These are phyloP conservation scores for Aurantiochytrium sp. DNA, from an alignment of 108 stramenopile genomes.

Conservation along the genomic window DNA sequence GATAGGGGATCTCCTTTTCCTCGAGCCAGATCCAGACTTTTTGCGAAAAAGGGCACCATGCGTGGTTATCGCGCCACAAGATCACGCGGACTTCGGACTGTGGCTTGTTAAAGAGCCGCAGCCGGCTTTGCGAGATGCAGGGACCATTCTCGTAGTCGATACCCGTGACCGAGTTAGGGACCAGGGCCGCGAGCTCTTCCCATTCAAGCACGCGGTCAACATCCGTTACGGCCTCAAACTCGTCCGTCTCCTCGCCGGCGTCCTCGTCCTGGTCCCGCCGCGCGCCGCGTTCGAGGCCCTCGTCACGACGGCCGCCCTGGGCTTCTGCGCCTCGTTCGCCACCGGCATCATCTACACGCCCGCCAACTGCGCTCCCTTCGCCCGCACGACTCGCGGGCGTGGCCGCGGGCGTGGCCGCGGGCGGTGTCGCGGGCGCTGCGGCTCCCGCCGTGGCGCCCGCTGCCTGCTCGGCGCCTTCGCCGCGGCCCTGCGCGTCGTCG, in stretches of 20 bases:
- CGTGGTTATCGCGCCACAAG: conserved; percentile 33
- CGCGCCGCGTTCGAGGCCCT: too few relatives aligned
- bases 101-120: background rate
- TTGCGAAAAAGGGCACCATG: conserved; percentile 42
- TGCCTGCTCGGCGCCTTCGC: too few relatives aligned
- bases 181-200: background rate
- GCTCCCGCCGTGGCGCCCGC: too few relatives aligned
- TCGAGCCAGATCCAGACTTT: conserved; percentile 30
- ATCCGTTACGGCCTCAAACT: background rate
- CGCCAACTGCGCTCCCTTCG: too few relatives aligned
- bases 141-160: conserved; percentile 7
- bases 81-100: background rate
- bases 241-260: background rate
- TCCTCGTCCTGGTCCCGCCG: background rate
- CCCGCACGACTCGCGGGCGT: too few relatives aligned
- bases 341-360: too few relatives aligned
- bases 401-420: too few relatives aligned
- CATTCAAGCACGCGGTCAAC: background rate
- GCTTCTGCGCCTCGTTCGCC: too few relatives aligned
- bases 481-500: too few relatives aligned
- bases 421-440: too few relatives aligned
- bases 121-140: background rate
- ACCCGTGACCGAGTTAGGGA: background rate
- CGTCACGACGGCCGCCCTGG: too few relatives aligned
- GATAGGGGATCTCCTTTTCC: conserved; percentile 24